Evolutionary conservation across 176 grass and related monocot species (phyloP).

Genomic region (Oryza meridionalis): DNA sequence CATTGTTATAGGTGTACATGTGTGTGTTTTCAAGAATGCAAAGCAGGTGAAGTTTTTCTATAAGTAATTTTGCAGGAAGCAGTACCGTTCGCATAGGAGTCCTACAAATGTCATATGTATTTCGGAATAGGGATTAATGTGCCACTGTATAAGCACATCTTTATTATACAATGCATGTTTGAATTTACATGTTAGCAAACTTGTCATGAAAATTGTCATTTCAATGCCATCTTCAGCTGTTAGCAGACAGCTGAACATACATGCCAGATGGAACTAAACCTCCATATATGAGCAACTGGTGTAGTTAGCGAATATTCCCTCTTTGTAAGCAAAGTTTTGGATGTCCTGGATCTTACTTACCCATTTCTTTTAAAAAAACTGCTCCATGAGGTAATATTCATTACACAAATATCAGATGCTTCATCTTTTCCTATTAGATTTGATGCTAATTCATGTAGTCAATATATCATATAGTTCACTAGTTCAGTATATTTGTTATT

Average conservation of each 20-base stretch:
- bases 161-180: neutral
- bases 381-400: neutral
- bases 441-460: neutral
- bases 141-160: neutral
- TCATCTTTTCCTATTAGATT: neutral
- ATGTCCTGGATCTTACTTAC: neutral
- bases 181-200: neutral
- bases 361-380: too few relatives aligned
- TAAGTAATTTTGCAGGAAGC: neutral
- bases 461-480: neutral
- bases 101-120: neutral
- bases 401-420: neutral
- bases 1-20: neutral
- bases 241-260: neutral
- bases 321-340: neutral
- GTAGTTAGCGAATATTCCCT: neutral
- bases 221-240: neutral
- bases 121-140: neutral
- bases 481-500: neutral
- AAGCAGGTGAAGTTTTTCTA: neutral
- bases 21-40: neutral
- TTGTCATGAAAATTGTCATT: neutral
- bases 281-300: neutral
- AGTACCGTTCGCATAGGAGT: neutral
- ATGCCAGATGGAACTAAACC: neutral